Evolutionary conservation across 345 rosid species (phyloP).

Genomic region (Nephelium lappaceum): DNA sequence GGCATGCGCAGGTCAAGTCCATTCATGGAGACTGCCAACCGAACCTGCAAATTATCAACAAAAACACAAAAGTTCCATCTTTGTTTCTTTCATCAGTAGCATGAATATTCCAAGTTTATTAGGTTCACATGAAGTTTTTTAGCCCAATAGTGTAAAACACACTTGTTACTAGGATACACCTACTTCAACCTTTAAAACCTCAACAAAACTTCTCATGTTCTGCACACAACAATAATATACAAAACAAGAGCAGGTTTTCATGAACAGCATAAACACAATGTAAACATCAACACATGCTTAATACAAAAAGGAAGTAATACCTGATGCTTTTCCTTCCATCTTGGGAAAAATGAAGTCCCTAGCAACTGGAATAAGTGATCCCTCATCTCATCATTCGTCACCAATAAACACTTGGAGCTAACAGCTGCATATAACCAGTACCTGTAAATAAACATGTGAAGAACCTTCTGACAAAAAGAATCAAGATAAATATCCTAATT

Average conservation of each 20-base stretch:
- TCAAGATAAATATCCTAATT: background rate
- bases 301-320: slow-evolving; percentile 29
- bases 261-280: background rate
- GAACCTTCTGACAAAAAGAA: background rate
- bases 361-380: slow-evolving; percentile 93
- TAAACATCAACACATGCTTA: background rate
- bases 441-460: slow-evolving; percentile 45
- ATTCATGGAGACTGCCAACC: slow-evolving; percentile 50
- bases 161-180: background rate
- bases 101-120: background rate
- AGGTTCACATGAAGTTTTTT: background rate
- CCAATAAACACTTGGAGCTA: slow-evolving; percentile 71
- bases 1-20: slow-evolving; percentile 76
- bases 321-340: slow-evolving; percentile 99
- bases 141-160: background rate
- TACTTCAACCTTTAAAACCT: background rate
- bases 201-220: background rate
- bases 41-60: slow-evolving; percentile 53
- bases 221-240: slow-evolving; percentile 5
- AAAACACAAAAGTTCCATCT: background rate
- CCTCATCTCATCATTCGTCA: slow-evolving; percentile 98
- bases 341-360: slow-evolving; percentile 87
- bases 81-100: background rate
- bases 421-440: slow-evolving; percentile 99
- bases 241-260: background rate